These are phyloP conservation scores for Elongisporangium undulatum DNA, from an alignment of 352 stramenopile species.

Conservation along the genomic window DNA sequence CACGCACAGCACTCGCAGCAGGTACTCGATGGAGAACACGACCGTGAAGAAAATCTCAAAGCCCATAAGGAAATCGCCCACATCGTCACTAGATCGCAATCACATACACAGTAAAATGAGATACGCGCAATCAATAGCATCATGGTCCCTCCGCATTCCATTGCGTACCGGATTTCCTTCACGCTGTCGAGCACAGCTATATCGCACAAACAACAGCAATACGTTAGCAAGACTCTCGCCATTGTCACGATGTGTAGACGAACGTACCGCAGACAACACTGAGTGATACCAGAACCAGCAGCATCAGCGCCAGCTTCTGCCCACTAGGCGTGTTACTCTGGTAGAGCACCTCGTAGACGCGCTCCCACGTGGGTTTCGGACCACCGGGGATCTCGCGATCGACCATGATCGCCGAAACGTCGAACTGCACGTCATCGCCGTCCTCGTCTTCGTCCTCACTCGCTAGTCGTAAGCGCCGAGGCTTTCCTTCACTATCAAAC, in stretches of 20 bases:
- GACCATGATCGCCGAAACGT: conserved; percentile 73
- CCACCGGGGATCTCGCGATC: conserved; percentile 68
- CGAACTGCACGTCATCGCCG: conserved; percentile 46
- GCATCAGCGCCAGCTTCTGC: conserved; percentile 54
- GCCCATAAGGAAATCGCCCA: conserved; percentile 58
- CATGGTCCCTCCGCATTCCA: not conserved
- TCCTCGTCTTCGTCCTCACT: conserved; percentile 18
- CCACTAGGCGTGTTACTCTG: conserved; percentile 64
- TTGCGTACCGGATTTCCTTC: conserved; percentile 52
- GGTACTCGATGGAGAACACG: conserved; percentile 78
- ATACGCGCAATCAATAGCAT: not conserved
- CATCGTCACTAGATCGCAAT: conserved; percentile 29
- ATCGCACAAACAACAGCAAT: conserved; percentile 5
- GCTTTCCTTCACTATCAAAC: conserved; percentile 35
- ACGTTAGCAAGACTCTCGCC: not conserved
- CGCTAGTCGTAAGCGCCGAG: conserved; percentile 9
- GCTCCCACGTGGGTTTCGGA: conserved; percentile 48
- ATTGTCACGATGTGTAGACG: not conserved
- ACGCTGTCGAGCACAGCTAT: conserved; percentile 69
- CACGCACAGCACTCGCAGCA: conserved; percentile 57
- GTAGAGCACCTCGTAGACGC: conserved; percentile 71
- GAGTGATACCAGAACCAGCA: conserved; percentile 66
- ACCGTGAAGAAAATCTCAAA: conserved; percentile 79
- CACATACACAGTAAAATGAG: not conserved
- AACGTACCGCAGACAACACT: conserved; percentile 56